phyloP scores from a whole-genome alignment of 345 rosid genomes.

The Brassica napus region Da-Ae NC_063448.1:53394501-53395000 shows the following conservation, averaged over 20 bases:
- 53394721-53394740: not conserved
- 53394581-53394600: constrained; percentile 24
- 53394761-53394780: not conserved
- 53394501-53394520: constrained; percentile 40
- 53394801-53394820: not conserved
- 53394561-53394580: constrained; percentile 25
- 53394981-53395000: constrained; percentile 79
- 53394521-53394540: constrained; percentile 3
- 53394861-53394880: constrained; percentile 64
- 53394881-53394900: constrained; percentile 75
- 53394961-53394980: constrained; percentile 81
- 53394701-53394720: constrained; percentile 26
- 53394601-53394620: constrained; percentile 14
- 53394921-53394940: constrained; percentile 81
- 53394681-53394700: constrained; percentile 22
- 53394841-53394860: constrained; percentile 78
- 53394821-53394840: not conserved
- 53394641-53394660: constrained; percentile 15
- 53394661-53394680: constrained; percentile 29
- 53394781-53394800: not conserved
- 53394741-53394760: not conserved
- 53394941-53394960: constrained; percentile 57
- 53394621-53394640: constrained; percentile 19
- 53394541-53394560: constrained; percentile 2
- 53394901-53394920: constrained; percentile 93